Percentiles rank a stretch among this genome's conserved stretches.
Conservation (phyloP, 176 grass and related monocot species). For the Hyparrhenia diplandra region DNA sequence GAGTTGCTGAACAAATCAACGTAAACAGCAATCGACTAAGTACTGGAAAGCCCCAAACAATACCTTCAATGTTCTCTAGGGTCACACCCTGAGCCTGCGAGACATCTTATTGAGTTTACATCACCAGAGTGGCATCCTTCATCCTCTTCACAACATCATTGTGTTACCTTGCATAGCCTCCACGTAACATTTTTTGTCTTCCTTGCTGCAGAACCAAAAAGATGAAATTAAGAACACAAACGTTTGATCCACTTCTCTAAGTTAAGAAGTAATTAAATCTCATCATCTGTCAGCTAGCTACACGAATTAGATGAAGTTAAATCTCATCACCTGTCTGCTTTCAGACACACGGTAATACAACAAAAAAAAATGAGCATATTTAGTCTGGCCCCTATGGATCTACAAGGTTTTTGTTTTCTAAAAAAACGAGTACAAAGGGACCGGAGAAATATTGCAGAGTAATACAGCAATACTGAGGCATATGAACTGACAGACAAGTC, state of each 20-base stretch:
- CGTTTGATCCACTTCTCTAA: background rate
- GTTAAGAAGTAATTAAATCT: background rate
- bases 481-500: too few species aligned
- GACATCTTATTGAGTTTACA: conserved; percentile 76
- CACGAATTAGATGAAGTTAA: background rate
- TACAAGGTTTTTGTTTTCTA: too few species aligned
- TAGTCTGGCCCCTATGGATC: background rate
- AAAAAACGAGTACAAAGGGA: too few species aligned
- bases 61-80: conserved; percentile 66
- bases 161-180: conserved; percentile 83
- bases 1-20: background rate
- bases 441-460: too few species aligned
- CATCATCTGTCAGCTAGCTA: too few species aligned
- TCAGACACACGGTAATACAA: background rate
- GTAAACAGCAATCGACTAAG: background rate
- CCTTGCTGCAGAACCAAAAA: conserved; percentile 37
- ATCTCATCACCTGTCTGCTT: too few species aligned
- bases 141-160: conserved; percentile 76
- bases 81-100: conserved; percentile 58
- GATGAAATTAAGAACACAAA: background rate
- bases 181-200: conserved; percentile 80
- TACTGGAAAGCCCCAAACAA: background rate
- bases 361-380: background rate
- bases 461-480: too few species aligned
- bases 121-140: conserved; percentile 84